A percentile compares a stretch with the other conserved stretches of the same genome.
These are phyloP conservation scores for Simplicillium sp. DNA, from an alignment of 2,329 filamentous ascomycete species.

Conservation along the genomic window DNA sequence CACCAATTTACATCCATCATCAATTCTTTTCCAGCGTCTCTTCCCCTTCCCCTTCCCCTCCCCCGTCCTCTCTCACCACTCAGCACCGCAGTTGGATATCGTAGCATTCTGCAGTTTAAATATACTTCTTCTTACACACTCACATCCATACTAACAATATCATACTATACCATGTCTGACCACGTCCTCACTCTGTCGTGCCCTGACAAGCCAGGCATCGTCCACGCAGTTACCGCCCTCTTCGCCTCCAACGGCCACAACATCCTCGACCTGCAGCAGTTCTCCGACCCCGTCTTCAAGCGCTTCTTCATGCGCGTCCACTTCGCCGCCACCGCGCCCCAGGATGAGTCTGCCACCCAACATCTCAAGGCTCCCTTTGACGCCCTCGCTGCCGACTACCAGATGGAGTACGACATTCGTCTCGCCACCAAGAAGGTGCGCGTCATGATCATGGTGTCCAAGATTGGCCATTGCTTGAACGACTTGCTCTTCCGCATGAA, in stretches of 20 bases:
- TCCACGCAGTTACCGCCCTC: slow-evolving; percentile 73
- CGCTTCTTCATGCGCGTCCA: slow-evolving; percentile 87
- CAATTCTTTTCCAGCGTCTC: too few relatives aligned
- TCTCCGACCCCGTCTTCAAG: slow-evolving; percentile 63
- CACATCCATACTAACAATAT: neutral
- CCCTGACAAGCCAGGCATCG: slow-evolving; percentile 76
- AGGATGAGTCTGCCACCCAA: slow-evolving; percentile 28
- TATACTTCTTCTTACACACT: neutral
- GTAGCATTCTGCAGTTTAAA: neutral
- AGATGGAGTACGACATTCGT: slow-evolving; percentile 63
- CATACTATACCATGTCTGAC: slow-evolving; percentile 35
- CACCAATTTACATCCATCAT: too few relatives aligned
- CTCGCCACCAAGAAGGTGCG: slow-evolving; percentile 60
- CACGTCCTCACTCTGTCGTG: slow-evolving; percentile 75
- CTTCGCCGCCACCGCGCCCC: slow-evolving; percentile 52
- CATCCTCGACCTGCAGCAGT: slow-evolving; percentile 78
- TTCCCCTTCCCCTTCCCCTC: too few relatives aligned
- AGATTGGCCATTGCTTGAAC: slow-evolving; percentile 80
- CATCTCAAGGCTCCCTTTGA: slow-evolving; percentile 47
- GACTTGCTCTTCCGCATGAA: slow-evolving; percentile 73
- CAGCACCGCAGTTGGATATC: too few relatives aligned
- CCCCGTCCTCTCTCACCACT: too few relatives aligned
- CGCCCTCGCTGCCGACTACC: slow-evolving; percentile 51
- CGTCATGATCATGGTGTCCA: slow-evolving; percentile 82
- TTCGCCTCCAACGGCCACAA: slow-evolving; percentile 67